phyloP scores from a whole-genome alignment of 805 yeast species.

The Lipomyces sp. region DNA sequence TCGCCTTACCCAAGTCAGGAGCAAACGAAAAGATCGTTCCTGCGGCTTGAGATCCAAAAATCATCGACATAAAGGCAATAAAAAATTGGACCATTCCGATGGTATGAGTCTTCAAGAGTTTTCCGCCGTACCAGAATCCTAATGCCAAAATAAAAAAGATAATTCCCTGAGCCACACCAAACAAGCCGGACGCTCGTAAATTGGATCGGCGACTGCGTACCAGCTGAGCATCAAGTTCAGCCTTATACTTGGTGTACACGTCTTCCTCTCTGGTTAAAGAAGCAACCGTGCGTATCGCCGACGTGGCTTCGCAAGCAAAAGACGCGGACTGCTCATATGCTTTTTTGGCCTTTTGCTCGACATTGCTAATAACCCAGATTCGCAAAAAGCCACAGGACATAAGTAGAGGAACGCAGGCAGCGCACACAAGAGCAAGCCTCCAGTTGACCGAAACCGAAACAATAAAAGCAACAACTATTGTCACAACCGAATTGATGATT shows the following conservation, averaged over 20 bases:
- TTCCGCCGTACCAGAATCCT: slow-evolving; percentile 46
- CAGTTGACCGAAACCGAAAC: slow-evolving; percentile 42
- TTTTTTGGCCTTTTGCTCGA: slow-evolving; percentile 39
- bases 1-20: slow-evolving; percentile 46
- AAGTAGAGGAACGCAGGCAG: slow-evolving; percentile 38
- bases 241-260: slow-evolving; percentile 36
- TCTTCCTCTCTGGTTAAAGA: slow-evolving; percentile 44
- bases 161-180: slow-evolving; percentile 41
- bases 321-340: slow-evolving; percentile 42
- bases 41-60: slow-evolving; percentile 46
- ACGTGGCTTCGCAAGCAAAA: slow-evolving; percentile 42
- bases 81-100: slow-evolving; percentile 38
- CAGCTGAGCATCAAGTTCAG: slow-evolving; percentile 13
- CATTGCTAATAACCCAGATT: slow-evolving; percentile 36
- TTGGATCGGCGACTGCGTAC: slow-evolving; percentile 37
- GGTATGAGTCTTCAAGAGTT: slow-evolving; percentile 35
- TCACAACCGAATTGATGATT: slow-evolving; percentile 35
- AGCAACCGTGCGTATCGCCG: slow-evolving; percentile 44
- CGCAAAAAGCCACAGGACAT: slow-evolving; percentile 40
- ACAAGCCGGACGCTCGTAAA: slow-evolving; percentile 36
- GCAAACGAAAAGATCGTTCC: slow-evolving; percentile 43
- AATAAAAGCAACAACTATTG: slow-evolving; percentile 35
- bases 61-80: slow-evolving; percentile 41
- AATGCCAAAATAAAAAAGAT: slow-evolving; percentile 43
- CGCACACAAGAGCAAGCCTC: slow-evolving; percentile 44